Evolutionary conservation across 495 filamentous ascomycete species (phyloP).

Genomic region (Trypethelium eluteriae): DNA sequence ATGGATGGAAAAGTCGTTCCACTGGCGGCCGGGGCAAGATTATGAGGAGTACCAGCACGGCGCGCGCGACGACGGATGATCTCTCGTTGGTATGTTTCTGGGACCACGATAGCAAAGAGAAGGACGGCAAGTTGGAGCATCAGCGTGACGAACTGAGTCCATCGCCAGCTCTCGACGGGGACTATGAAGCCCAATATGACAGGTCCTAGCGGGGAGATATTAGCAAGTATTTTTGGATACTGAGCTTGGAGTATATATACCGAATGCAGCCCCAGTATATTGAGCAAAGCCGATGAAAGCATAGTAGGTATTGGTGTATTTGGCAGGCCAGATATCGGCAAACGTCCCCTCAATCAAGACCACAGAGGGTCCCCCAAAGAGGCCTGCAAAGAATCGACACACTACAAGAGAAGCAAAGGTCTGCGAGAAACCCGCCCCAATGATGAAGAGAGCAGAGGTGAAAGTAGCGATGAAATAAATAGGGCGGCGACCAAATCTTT

Average conservation of each 20-base stretch:
- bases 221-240: conserved; percentile 6
- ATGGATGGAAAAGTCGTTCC: conserved; percentile 31
- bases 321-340: conserved; percentile 39
- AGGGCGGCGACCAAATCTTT: conserved; percentile 34
- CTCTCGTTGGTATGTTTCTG: conserved; percentile 39
- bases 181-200: conserved; percentile 35
- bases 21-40: conserved; percentile 24
- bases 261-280: conserved; percentile 35
- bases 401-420: conserved; percentile 32
- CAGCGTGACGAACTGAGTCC: conserved; percentile 37
- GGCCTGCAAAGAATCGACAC: conserved; percentile 41
- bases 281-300: conserved; percentile 33
- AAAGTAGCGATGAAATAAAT: conserved; percentile 34
- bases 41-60: conserved; percentile 22
- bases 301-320: conserved; percentile 38
- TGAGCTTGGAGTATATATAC: conserved; percentile 20
- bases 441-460: conserved; percentile 34
- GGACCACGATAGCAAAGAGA: conserved; percentile 34
- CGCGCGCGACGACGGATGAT: conserved; percentile 35
- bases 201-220: conserved; percentile 27
- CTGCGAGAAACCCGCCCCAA: conserved; percentile 34
- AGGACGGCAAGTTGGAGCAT: conserved; percentile 32
- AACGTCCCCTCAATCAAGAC: conserved; percentile 43
- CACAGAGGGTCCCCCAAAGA: conserved; percentile 38
- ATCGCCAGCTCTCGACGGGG: conserved; percentile 33